Evolutionary conservation across 2,329 filamentous ascomycete genomes (phyloP), one percentile per base, ranked within the genome.

Genomic region (Aspergillus sp.): DNA sequence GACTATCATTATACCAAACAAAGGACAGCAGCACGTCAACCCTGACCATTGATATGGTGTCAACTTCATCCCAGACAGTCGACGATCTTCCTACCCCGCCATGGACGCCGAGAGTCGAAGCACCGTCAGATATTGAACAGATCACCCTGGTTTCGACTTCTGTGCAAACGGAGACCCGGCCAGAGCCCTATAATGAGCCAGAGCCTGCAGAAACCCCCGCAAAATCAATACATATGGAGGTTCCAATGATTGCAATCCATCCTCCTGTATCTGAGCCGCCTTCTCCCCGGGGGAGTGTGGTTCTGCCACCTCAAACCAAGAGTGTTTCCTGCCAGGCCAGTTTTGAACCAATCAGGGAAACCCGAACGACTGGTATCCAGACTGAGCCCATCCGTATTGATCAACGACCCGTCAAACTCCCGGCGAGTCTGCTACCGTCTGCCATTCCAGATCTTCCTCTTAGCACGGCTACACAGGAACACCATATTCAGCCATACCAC

Each of bases 351-450:
- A 66, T 79, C 9, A 70, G 74, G 25, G 72, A 77, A 17, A 79
- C 80, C 64, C 78, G 77, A 41, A 87, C 82, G 56, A 81, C 76
- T 46, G 86, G 84, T 2, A 82, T 93, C 57, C 95, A 99, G 78
- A 99, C 95, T 0, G 93, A 98, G 65, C 90, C 91, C 58, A 97
- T 98, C 57, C 85, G 90, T 55, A 85, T 96, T 6, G 93, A 96
- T 69, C 85, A 86, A 76, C 85, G 92, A 60, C 78, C 91, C 45
- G 85, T 89, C 60, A 87, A 87, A 64, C 80, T 96, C 25, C 91
- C 91, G 14, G 79, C 86, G 2, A 90, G 95, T 69, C 81, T 96
- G 35, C 86, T 92, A 56, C 91, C 92, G 0, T 93, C 90, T 1
- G 82, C 87, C 17, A 89, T 96, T 60, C 77, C 77, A n/a, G 83